phyloP scores from a whole-genome alignment of 176 grass and related monocot genomes.

The Pontederia paniculata region DNA sequence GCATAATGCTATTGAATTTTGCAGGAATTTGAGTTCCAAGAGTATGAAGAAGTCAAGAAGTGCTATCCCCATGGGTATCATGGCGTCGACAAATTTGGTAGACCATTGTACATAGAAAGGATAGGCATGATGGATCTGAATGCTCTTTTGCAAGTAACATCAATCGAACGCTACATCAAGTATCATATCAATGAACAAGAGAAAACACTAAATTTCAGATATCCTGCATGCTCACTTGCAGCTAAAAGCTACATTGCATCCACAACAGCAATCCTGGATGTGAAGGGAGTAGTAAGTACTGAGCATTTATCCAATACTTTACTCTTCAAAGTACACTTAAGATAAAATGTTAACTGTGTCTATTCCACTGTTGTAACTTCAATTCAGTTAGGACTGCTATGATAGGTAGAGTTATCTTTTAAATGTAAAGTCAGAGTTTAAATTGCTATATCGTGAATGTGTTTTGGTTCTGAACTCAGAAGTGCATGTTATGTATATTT shows the following conservation, averaged over 20 bases:
- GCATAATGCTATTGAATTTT: not conserved
- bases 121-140: constrained; percentile 62
- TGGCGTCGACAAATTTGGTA: constrained; percentile 80
- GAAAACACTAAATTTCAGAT: constrained; percentile 74
- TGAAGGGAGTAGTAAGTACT: constrained; percentile 73
- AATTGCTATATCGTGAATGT: constrained; percentile 10
- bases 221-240: constrained; percentile 71
- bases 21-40: constrained; percentile 89
- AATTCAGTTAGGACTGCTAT: no score
- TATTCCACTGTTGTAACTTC: no score
- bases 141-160: constrained; percentile 50
- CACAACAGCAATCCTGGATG: constrained; percentile 75
- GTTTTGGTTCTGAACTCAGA: constrained; percentile 9
- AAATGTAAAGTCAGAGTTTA: not conserved
- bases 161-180: constrained; percentile 65
- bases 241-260: constrained; percentile 68
- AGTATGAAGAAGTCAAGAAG: constrained; percentile 65
- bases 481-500: no score
- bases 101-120: constrained; percentile 79
- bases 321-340: no score
- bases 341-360: no score
- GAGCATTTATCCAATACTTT: constrained; percentile 9
- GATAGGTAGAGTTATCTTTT: no score
- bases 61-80: constrained; percentile 92
- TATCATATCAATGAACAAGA: constrained; percentile 92